These are phyloP conservation scores for Acanthamoeba castellanii DNA, from an alignment of 208 protist genomes.

Conservation along the genomic window DNA sequence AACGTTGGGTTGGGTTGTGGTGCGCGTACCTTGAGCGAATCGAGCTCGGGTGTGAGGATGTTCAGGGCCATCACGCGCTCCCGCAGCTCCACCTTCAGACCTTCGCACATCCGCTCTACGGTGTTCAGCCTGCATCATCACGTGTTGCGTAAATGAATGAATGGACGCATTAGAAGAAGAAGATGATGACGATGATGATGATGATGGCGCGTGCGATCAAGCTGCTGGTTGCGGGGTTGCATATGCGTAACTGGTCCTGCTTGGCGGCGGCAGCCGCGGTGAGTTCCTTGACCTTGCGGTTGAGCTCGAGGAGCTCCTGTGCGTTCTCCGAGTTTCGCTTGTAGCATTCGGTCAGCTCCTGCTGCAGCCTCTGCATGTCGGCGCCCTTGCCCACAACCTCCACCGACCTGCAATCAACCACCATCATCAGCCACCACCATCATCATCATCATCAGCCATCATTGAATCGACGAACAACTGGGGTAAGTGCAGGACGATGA, in stretches of 20 bases:
- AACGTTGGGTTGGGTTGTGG: background rate
- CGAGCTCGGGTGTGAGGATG: background rate
- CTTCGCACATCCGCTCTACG: background rate
- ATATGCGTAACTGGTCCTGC: background rate
- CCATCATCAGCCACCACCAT: background rate
- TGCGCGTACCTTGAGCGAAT: constrained; percentile 15
- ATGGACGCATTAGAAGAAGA: background rate
- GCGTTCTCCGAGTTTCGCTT: constrained; percentile 67
- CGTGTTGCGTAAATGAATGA: background rate
- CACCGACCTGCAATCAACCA: background rate
- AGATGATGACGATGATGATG: background rate
- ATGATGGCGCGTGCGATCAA: background rate
- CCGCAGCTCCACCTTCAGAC: background rate
- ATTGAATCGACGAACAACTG: background rate
- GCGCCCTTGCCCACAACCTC: background rate
- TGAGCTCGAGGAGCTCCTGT: constrained; percentile 45
- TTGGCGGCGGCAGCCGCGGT: background rate
- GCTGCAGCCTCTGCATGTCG: constrained; percentile 34
- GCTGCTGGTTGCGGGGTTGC: background rate
- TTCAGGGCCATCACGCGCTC: background rate
- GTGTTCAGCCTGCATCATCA: background rate
- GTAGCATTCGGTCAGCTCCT: constrained; percentile 65
- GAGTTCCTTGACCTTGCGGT: constrained; percentile 35
- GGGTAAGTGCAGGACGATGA: background rate
- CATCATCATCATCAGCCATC: background rate